These are phyloP conservation scores for Citeromyces hawaiiensis DNA, from an alignment of 1,139 yeast genomes.

Conservation along the genomic window DNA sequence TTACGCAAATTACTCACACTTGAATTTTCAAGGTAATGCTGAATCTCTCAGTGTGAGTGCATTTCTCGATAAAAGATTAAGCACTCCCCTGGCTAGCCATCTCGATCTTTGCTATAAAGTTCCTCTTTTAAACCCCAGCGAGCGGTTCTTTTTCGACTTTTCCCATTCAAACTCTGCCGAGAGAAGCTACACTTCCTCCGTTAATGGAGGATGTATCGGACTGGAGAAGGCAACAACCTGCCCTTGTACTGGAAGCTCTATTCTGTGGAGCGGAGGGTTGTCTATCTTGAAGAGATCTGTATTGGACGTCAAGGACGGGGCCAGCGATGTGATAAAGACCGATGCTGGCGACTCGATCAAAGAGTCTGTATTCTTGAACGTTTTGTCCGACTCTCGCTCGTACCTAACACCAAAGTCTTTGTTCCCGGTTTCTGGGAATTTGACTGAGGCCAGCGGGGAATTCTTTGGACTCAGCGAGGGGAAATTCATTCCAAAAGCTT, in stretches of 20 bases:
- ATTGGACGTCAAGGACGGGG: constrained; percentile 27
- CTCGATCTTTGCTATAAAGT: constrained; percentile 12
- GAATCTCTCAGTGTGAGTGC: constrained; percentile 12
- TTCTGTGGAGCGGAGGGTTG: constrained; percentile 20
- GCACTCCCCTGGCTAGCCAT: constrained; percentile 5
- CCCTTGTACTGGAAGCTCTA: constrained; percentile 4
- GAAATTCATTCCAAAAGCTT: constrained; percentile 16
- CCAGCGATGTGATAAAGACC: constrained; percentile 19
- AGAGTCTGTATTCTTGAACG: constrained; percentile 12
- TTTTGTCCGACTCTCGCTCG: constrained; percentile 10
- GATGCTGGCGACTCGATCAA: constrained; percentile 18
- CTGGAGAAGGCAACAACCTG: constrained; percentile 15
- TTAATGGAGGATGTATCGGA: constrained; percentile 20
- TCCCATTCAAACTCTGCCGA: constrained; percentile 9
- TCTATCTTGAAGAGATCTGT: constrained; percentile 27
- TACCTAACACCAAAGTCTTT: constrained; percentile 18
- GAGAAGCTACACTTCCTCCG: constrained; percentile 19
- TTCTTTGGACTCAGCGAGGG: constrained; percentile 16
- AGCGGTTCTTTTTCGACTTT: constrained; percentile 13
- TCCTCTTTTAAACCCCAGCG: constrained; percentile 14
- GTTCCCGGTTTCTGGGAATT: constrained; percentile 14
- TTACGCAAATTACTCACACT: constrained; percentile 11
- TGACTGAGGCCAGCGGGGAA: constrained; percentile 12
- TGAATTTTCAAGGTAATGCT: constrained; percentile 17
- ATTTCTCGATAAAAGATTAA: constrained; percentile 3